A percentile compares a stretch with the other conserved stretches of the same genome.
phyloP scores from a whole-genome alignment of 257 asterid species.

The Solanum piurae region DNA sequence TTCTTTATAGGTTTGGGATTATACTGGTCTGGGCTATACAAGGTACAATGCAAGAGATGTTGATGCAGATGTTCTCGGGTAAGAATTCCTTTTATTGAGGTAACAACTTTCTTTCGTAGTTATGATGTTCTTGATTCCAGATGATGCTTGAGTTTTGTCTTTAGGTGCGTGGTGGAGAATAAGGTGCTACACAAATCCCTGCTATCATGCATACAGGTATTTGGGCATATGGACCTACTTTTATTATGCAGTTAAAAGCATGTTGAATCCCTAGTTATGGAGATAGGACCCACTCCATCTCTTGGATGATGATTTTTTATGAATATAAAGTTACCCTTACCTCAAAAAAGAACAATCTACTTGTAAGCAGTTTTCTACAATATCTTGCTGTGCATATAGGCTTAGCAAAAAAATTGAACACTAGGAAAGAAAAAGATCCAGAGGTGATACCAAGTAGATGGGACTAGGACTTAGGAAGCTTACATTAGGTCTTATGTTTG shows the following conservation, averaged over 20 bases:
- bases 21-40: constrained; percentile 88
- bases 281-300: background rate
- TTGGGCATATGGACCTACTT: background rate
- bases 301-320: too few relatives aligned
- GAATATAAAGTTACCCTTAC: background rate
- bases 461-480: background rate
- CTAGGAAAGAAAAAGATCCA: background rate
- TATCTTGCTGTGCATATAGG: background rate
- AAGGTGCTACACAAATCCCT: constrained; percentile 84
- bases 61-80: constrained; percentile 76
- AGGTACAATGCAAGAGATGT: constrained; percentile 80
- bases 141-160: constrained; percentile 20
- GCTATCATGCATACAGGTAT: constrained; percentile 68
- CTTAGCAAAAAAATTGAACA: background rate
- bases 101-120: background rate
- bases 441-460: background rate
- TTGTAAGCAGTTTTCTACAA: background rate
- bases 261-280: background rate
- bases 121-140: constrained; percentile 7
- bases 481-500: background rate
- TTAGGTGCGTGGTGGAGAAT: constrained; percentile 99
- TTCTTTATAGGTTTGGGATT: constrained; percentile 84
- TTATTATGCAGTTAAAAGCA: background rate
- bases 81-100: constrained; percentile 18
- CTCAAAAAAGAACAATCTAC: background rate